These are phyloP conservation scores for Immersiella caudata DNA, from an alignment of 495 filamentous ascomycete species.

Conservation along the genomic window DNA sequence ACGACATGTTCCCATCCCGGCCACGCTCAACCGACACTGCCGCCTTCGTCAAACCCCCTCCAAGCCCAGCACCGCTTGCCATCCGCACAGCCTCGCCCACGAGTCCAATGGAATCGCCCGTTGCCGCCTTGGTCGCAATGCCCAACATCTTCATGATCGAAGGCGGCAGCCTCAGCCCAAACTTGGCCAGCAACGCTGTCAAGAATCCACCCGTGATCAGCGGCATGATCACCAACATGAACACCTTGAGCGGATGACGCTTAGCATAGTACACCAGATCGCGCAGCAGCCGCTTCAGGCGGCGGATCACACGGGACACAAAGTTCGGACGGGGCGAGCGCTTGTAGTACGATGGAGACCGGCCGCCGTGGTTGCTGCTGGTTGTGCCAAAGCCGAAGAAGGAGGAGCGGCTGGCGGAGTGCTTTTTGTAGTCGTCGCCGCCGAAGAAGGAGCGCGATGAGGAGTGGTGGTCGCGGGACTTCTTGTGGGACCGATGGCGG, in stretches of 20 bases:
- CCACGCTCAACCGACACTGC: constrained; percentile 33
- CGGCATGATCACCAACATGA: constrained; percentile 83
- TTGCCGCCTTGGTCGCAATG: constrained; percentile 55
- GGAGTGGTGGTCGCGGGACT: constrained; percentile 24
- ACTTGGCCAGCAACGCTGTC: constrained; percentile 67
- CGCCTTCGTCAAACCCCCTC: constrained; percentile 1
- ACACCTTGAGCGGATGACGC: constrained; percentile 77
- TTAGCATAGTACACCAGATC: constrained; percentile 76
- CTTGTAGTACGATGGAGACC: constrained; percentile 67
- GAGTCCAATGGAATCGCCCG: constrained; percentile 54
- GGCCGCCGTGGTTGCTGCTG: not conserved
- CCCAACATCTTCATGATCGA: constrained; percentile 58
- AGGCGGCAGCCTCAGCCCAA: constrained; percentile 74
- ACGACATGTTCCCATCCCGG: constrained; percentile 40
- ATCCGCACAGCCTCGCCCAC: constrained; percentile 54
- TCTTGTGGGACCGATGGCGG: not conserved
- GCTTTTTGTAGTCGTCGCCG: constrained; percentile 24
- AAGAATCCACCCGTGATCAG: constrained; percentile 80
- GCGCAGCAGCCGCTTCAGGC: constrained; percentile 72
- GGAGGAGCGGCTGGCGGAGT: constrained; percentile 21
- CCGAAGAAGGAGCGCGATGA: constrained; percentile 14
- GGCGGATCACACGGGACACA: constrained; percentile 66
- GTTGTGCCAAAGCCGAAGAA: constrained; percentile 18
- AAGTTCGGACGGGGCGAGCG: constrained; percentile 76
- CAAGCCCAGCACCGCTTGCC: constrained; percentile 36